Evolutionary conservation across 2,329 filamentous ascomycete species (phyloP).

Genomic region (Clathrospora elynae): DNA sequence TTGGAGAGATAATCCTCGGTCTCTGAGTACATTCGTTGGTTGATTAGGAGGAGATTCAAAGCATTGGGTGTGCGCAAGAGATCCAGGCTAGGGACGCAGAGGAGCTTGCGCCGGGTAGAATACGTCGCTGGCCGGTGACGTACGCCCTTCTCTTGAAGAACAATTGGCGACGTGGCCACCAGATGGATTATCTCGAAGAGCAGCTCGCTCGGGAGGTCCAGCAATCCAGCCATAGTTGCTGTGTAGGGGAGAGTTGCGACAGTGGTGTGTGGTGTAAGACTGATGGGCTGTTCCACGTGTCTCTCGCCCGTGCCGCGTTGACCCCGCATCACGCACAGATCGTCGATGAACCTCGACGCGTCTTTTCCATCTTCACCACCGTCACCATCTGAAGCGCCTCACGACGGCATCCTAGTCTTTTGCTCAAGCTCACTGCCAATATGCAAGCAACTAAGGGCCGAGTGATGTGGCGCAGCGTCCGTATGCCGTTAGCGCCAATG

Average conservation of each 20-base stretch:
- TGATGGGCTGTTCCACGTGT: neutral
- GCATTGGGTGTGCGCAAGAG: conserved; percentile 1
- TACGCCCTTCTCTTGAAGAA: conserved; percentile 1
- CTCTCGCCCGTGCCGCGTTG: neutral
- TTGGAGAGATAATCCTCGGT: conserved; percentile 10
- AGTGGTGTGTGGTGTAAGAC: neutral
- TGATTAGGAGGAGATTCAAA: conserved; percentile 8
- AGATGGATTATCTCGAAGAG: conserved; percentile 15
- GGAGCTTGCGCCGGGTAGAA: neutral
- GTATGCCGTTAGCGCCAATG: conserved; percentile 27
- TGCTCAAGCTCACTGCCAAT: no score
- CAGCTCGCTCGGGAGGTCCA: conserved; percentile 20
- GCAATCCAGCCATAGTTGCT: conserved; percentile 13
- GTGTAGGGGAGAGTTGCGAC: neutral
- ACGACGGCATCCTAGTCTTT: no score
- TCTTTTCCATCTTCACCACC: no score
- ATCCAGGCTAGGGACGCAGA: conserved; percentile 7
- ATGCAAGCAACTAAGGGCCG: neutral
- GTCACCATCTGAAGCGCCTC: no score
- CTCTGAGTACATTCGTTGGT: conserved; percentile 9
- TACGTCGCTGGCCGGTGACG: conserved; percentile 9
- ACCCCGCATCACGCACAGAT: conserved; percentile 5
- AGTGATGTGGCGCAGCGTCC: conserved; percentile 22
- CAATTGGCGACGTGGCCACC: conserved; percentile 6
- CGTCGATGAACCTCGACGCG: no score